phyloP scores from a whole-genome alignment of 495 filamentous ascomycete species.

The Aspergillus kassunensis region DNA sequence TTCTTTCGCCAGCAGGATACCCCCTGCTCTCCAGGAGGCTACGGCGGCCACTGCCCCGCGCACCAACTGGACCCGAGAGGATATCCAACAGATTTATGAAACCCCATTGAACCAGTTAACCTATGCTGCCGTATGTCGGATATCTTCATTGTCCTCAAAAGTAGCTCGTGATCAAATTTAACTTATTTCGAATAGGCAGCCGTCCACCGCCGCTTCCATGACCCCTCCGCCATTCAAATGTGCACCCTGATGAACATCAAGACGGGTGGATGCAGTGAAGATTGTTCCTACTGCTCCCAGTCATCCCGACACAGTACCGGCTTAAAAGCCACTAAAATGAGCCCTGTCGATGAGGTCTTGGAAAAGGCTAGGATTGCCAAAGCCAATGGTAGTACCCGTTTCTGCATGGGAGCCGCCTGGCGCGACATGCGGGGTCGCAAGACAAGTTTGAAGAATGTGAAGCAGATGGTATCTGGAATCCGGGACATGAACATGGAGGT shows the following conservation, averaged over 20 bases:
- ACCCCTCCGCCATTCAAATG: slow-evolving; percentile 74
- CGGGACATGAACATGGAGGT: slow-evolving; percentile 77
- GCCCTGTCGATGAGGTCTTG: slow-evolving; percentile 72
- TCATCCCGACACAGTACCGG: slow-evolving; percentile 76
- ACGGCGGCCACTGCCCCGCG: slow-evolving; percentile 54
- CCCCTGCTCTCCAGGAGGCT: slow-evolving; percentile 46
- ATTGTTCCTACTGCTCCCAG: slow-evolving; percentile 87
- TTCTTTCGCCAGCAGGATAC: slow-evolving; percentile 32
- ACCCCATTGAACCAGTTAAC: slow-evolving; percentile 73
- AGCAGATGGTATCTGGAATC: slow-evolving; percentile 75
- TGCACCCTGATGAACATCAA: slow-evolving; percentile 95
- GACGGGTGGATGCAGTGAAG: slow-evolving; percentile 83
- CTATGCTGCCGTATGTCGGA: slow-evolving; percentile 60
- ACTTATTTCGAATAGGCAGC: slow-evolving; percentile 47
- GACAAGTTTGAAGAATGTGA: slow-evolving; percentile 70
- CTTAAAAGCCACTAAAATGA: slow-evolving; percentile 71
- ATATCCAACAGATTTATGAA: slow-evolving; percentile 71
- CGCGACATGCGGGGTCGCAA: slow-evolving; percentile 87
- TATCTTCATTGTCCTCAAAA: too few relatives aligned
- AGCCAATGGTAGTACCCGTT: slow-evolving; percentile 74
- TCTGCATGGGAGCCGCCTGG: slow-evolving; percentile 93
- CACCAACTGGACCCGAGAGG: slow-evolving; percentile 72
- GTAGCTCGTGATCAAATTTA: too few relatives aligned
- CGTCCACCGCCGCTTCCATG: slow-evolving; percentile 76
- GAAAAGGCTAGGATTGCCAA: slow-evolving; percentile 70